A percentile compares a stretch with the other conserved stretches of the same genome.
Conservation (phyloP, 257 asterid genomes). For the Cinchona pubescens region DNA sequence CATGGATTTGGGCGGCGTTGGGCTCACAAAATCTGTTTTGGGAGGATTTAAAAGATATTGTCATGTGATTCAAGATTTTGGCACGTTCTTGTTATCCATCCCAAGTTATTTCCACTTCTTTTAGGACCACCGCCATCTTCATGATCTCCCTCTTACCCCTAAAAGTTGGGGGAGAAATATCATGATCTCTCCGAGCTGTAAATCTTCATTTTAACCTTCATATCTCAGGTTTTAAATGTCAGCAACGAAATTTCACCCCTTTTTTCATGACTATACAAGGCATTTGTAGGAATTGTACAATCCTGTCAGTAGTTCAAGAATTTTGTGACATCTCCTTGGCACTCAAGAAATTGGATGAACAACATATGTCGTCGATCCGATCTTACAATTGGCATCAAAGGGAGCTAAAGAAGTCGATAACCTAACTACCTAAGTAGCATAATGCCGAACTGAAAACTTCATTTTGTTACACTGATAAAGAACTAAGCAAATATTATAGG, state of each 20-base stretch:
- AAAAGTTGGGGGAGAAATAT: no score
- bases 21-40: neutral
- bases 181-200: neutral
- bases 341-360: neutral
- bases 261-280: no score
- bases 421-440: neutral
- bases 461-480: neutral
- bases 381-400: no score
- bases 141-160: neutral
- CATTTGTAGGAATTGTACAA: neutral
- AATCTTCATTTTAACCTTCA: neutral
- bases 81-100: slow-evolving; percentile 14
- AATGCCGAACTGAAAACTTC: neutral
- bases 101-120: no score
- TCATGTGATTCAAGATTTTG: slow-evolving; percentile 24
- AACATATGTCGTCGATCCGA: no score
- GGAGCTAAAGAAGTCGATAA: neutral
- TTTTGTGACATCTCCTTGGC: neutral
- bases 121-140: slow-evolving; percentile 12
- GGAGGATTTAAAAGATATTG: neutral
- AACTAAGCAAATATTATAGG: neutral
- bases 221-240: no score
- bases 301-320: no score
- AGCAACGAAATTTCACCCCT: no score
- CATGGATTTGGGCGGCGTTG: slow-evolving; percentile 13